Base-by-base conservation (phyloP, 75 land plant species). In the Larix kaempferi region DNA sequence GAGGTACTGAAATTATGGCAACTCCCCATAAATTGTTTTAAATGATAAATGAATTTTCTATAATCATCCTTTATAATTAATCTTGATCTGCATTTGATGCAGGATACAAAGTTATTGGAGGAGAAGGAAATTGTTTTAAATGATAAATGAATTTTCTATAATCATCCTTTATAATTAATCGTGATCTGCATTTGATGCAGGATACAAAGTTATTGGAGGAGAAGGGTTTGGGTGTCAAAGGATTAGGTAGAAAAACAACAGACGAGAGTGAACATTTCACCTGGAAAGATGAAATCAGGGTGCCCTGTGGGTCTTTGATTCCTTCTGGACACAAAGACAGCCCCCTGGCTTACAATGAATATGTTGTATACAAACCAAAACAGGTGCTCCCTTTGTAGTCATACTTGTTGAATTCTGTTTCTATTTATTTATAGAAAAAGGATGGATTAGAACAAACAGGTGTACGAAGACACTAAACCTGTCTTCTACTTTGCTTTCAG, bases 271-370 rank as follows among this genome's bases (percentile, higher is more conserved):
- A 89, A 76, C 87, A 89, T 56, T 63, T 87, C 73, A 64, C 33
- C 10, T 93, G 93, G 93, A 86, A 86, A 52, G 82, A 87, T 59
- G 91, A 89, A 63, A 83, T 93, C 16, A 89, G 82, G 65, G 95
- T 93, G 6, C 95, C 95, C 15, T 93, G 95, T 58, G 93, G 95
- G 5, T 65, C 73, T 0, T 33, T 93, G 75, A 75, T 88, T 35
- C 75, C 89, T 4, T 87, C 91, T 14, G 84, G 75, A 78, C 63
- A 87, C 54, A 79, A 91, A 16, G 88, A 87, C 26, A 84, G 89
- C 78, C 81, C 86, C 1, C 89, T 93, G 5, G 95, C 91, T 23
- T 93, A 91, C 83, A 91, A 93, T 63, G 88, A 93, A 57, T 93
- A 88, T 77, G 89, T 86, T 22, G 93, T 91, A 14, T 93, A 93